phyloP scores from a whole-genome alignment of 331 rosid species.

The Malus hybrid region DNA sequence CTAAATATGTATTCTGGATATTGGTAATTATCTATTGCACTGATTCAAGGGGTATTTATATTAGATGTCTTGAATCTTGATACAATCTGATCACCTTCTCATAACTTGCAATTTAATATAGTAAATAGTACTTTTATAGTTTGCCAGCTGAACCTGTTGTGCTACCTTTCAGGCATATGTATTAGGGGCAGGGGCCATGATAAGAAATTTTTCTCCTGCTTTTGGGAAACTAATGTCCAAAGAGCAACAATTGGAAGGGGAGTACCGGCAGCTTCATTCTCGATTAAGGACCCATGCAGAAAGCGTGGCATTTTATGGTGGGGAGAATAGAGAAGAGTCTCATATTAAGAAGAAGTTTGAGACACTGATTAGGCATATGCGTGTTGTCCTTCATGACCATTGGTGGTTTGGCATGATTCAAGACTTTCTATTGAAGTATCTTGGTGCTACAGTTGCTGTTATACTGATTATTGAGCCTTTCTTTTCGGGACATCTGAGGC shows the following conservation, averaged over 20 bases:
- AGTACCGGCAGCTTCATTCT: constrained; percentile 89
- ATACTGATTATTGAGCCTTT: constrained; percentile 92
- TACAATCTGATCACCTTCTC: background rate
- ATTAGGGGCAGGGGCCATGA: constrained; percentile 73
- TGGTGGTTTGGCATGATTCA: constrained; percentile 99
- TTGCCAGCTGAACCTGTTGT: constrained; percentile 20
- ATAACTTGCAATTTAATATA: constrained; percentile 8
- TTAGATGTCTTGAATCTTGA: background rate
- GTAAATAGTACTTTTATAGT: constrained; percentile 7
- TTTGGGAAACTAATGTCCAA: constrained; percentile 87
- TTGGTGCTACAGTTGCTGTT: constrained; percentile 97
- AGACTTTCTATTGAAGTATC: constrained; percentile 86
- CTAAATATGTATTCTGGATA: constrained; percentile 95
- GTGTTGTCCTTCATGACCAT: constrained; percentile 71
- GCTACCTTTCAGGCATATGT: constrained; percentile 74
- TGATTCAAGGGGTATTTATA: background rate
- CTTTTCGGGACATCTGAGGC: constrained; percentile 84
- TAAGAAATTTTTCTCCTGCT: constrained; percentile 88
- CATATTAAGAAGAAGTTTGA: constrained; percentile 81
- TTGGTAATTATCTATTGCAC: constrained; percentile 53
- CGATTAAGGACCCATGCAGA: constrained; percentile 95
- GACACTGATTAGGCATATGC: constrained; percentile 53
- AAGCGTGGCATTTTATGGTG: constrained; percentile 95
- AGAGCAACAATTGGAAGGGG: constrained; percentile 98
- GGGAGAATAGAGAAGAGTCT: constrained; percentile 81